Percentiles rank a stretch among this genome's conserved stretches.
Conservation (phyloP, 225 moss, liverwort and hornwort genomes). For the Rhytidiadelphus loreus region DNA sequence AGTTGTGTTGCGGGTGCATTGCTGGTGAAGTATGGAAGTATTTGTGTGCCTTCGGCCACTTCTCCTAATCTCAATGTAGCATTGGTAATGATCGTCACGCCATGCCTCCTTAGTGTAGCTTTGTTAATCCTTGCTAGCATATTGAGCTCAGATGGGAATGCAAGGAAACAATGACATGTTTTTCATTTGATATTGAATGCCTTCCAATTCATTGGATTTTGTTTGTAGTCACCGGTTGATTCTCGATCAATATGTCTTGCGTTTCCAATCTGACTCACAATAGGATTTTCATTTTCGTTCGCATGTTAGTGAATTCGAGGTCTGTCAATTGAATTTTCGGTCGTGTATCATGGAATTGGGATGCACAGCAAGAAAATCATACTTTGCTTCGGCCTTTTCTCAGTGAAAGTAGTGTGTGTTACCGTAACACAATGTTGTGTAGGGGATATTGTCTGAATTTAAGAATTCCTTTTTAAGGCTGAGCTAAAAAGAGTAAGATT, state of each 20-base stretch:
- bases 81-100: slow-evolving; percentile 28
- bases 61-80: slow-evolving; percentile 52
- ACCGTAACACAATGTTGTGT: not conserved
- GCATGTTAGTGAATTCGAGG: not conserved
- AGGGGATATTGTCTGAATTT: too few species aligned
- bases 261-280: not conserved
- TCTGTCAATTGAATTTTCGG: not conserved
- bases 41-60: slow-evolving; percentile 40
- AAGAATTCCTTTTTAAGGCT: not conserved
- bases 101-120: slow-evolving; percentile 23
- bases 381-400: not conserved
- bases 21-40: slow-evolving; percentile 39
- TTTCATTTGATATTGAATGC: not conserved
- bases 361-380: not conserved
- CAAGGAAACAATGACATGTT: slow-evolving; percentile 18
- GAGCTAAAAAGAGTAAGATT: not conserved
- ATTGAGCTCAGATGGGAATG: not conserved
- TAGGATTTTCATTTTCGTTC: not conserved
- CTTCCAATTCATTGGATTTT: not conserved
- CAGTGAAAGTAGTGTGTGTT: not conserved
- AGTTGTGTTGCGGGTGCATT: slow-evolving; percentile 50
- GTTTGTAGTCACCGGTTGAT: not conserved
- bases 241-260: not conserved
- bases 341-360: not conserved
- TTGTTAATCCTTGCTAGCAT: slow-evolving; percentile 40